These are phyloP conservation scores for Athelia sp. DNA, from an alignment of 1,284 basidiomycete genomes.

Conservation along the genomic window DNA sequence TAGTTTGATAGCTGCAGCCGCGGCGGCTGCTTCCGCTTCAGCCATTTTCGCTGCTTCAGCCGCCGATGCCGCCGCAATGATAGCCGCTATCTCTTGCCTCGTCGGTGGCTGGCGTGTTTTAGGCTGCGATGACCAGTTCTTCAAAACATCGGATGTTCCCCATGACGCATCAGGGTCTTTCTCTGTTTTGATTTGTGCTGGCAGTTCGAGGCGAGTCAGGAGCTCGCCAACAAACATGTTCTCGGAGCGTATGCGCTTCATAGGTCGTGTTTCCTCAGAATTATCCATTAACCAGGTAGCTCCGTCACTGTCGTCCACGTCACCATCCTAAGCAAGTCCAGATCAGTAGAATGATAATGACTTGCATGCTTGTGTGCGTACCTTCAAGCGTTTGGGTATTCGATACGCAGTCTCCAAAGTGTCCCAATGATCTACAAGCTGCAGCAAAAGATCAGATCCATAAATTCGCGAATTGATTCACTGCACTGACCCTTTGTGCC, in stretches of 20 bases:
- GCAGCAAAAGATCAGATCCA: no score
- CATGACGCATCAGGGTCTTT: no score
- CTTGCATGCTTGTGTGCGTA: not conserved
- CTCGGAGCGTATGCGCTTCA: conserved; percentile 25
- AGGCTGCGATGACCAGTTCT: not conserved
- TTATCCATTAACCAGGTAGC: not conserved
- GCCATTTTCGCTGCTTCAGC: conserved; percentile 35
- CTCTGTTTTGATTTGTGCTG: no score
- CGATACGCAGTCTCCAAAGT: conserved; percentile 74
- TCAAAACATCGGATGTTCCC: no score
- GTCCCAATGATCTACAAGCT: conserved; percentile 75
- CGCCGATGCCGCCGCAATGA: conserved; percentile 41
- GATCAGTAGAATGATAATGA: conserved; percentile 11
- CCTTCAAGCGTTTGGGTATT: conserved; percentile 72
- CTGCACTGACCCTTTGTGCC: conserved; percentile 51
- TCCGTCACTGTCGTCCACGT: conserved; percentile 11
- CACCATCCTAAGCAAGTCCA: conserved; percentile 15
- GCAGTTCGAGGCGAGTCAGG: no score
- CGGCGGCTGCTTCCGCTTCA: no score
- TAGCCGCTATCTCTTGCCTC: conserved; percentile 26
- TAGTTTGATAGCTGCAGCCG: conserved; percentile 23
- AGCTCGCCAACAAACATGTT: conserved; percentile 5
- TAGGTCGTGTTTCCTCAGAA: conserved; percentile 15
- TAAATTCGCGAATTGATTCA: no score
- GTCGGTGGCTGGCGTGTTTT: not conserved